Evolutionary conservation across 306 rosid genomes (phyloP), one percentile per base, ranked within the genome.

Genomic region (Prunus padus): DNA sequence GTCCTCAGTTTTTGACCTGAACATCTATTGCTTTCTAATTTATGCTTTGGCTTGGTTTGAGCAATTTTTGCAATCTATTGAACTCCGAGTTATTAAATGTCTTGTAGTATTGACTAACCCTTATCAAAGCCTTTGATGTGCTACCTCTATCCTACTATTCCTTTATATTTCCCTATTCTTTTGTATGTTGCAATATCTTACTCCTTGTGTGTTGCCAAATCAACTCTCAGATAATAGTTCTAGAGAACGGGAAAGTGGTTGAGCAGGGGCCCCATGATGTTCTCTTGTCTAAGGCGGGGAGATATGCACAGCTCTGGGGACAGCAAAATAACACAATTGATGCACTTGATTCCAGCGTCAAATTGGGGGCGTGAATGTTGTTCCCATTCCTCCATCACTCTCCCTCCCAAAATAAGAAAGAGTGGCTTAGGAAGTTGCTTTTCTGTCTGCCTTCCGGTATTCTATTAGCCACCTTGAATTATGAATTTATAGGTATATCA

Each of bases 251-350:
- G 76, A 87, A 87, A 89, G 98, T 92, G 75, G 49, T 92, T 71
- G 98, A 95, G 83, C 96, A 92, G 77, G 98, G 98, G 68, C 86
- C 97, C 65, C 97, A 95, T 82, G 98, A 95, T 75, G 84, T 73
- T 57, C 97, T 95, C 33, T 80, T 95, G 80, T 87, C 88, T 8
- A 86, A 89, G 60, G 91, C 83, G 5, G 98, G 97, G 86, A 90
- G 98, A 88, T 95, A 95, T 80, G 91, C 98, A 20, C 98, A 95
- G 82, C 93, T 95, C 42, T 95, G 98, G 98, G 93, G 88, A 77
- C 97, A 95, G 81, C 98, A 95, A 85, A 91, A 94, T 81, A 95
- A 74, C 86, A 80, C 97, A 22, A 50, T 92, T 22, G 97, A 95
- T 77, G 84, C 89, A 50, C 80, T 87, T 64, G 97, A 93, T 69